Evolutionary conservation across 2,329 filamentous ascomycete genomes (phyloP).

Genomic region (Trichophyton rubrum): DNA sequence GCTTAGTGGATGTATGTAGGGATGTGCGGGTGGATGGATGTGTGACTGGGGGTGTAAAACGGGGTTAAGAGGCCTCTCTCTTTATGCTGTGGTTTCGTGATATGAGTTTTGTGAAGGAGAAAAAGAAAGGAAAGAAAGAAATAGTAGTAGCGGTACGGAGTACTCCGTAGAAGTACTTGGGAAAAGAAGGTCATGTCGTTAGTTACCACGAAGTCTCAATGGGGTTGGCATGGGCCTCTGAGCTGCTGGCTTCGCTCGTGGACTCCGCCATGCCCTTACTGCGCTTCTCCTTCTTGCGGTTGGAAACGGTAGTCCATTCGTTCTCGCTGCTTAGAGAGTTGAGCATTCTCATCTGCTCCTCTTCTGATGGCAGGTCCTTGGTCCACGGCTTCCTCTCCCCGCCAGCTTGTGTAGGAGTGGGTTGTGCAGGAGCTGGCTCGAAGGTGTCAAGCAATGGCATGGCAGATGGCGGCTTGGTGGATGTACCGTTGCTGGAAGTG

Average conservation of each 20-base stretch:
- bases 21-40: not conserved
- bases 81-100: not conserved
- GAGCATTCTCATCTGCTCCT: constrained; percentile 47
- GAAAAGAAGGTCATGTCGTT: not conserved
- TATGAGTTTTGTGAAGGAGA: not conserved
- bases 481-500: constrained; percentile 5
- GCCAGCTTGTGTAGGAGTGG: constrained; percentile 7
- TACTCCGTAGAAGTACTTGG: too few species aligned
- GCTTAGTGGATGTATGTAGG: not conserved
- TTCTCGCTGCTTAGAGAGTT: constrained; percentile 37
- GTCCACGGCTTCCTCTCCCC: constrained; percentile 24
- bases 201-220: not conserved
- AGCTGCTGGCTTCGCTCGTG: constrained; percentile 30
- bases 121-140: not conserved
- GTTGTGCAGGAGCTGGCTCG: constrained; percentile 16
- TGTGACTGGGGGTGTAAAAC: not conserved
- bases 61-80: not conserved
- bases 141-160: too few species aligned
- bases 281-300: constrained; percentile 45
- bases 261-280: constrained; percentile 32
- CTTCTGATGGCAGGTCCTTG: constrained; percentile 43
- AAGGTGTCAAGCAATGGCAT: constrained; percentile 32
- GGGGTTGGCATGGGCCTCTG: not conserved
- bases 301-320: constrained; percentile 50
- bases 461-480: constrained; percentile 3